Percentiles rank a stretch among this genome's conserved stretches.
phyloP scores from a whole-genome alignment of 2,329 filamentous ascomycete species.

The Colletotrichum sp. region DNA sequence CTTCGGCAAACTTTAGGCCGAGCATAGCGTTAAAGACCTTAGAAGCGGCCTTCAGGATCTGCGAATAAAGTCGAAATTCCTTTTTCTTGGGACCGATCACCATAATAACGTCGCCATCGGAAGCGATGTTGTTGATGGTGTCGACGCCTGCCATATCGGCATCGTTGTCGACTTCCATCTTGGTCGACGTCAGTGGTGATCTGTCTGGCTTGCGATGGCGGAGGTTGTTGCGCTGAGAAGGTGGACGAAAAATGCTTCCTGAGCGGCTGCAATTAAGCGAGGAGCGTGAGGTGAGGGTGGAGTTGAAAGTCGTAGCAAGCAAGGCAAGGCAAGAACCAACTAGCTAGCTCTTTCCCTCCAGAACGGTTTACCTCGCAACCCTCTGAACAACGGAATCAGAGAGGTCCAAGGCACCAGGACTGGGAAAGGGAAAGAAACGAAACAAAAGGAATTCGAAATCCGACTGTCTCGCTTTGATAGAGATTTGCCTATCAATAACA shows the following conservation, averaged over 20 bases:
- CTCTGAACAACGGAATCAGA: background rate
- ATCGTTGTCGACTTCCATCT: too few species aligned
- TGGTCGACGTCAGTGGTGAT: too few species aligned
- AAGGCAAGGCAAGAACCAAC: background rate
- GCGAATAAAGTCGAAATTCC: too few species aligned
- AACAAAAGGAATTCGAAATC: background rate
- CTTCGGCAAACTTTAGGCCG: too few species aligned
- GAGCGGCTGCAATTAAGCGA: background rate
- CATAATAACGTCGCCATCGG: too few species aligned
- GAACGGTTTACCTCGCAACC: background rate
- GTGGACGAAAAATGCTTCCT: too few species aligned
- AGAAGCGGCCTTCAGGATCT: too few species aligned
- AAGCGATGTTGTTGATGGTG: too few species aligned
- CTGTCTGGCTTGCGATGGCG: too few species aligned
- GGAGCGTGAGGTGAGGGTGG: background rate
- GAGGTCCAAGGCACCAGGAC: background rate
- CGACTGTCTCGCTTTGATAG: background rate
- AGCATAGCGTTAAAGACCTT: too few species aligned
- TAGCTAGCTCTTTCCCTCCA: background rate
- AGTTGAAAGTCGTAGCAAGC: background rate
- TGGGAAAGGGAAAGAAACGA: background rate
- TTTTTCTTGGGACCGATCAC: fast-evolving
- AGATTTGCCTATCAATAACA: background rate
- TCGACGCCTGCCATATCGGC: too few species aligned
- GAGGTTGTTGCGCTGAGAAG: too few species aligned